These are phyloP conservation scores for Globisporangium carolinianum DNA, from an alignment of 352 stramenopile genomes.

Conservation along the genomic window DNA sequence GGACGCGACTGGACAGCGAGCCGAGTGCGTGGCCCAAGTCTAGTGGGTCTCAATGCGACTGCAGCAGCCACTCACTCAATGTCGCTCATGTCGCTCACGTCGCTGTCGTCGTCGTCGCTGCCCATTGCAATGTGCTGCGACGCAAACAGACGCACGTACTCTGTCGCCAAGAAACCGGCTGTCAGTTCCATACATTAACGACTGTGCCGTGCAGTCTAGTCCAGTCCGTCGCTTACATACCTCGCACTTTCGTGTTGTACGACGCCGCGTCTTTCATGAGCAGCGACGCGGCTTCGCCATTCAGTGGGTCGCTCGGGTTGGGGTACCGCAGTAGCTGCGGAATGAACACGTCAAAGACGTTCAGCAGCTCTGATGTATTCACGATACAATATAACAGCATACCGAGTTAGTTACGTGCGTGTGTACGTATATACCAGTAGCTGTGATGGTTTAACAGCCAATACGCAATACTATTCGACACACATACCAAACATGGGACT, in stretches of 20 bases:
- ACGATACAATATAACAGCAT: neutral
- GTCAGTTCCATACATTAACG: neutral
- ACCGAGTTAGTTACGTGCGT: too few species aligned
- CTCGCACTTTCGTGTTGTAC: conserved; percentile 87
- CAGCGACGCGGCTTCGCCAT: conserved; percentile 84
- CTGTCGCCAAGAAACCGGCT: conserved; percentile 13
- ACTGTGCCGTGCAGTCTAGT: neutral
- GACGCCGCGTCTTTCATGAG: conserved; percentile 84
- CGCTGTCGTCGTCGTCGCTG: conserved; percentile 60
- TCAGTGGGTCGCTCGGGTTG: conserved; percentile 89
- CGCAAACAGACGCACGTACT: conserved; percentile 76
- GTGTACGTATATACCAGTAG: too few species aligned
- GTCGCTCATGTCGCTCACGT: conserved; percentile 85
- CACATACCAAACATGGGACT: conserved; percentile 88
- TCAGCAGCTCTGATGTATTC: conserved; percentile 71
- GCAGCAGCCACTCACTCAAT: conserved; percentile 19
- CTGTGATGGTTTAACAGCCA: neutral
- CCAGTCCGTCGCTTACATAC: conserved; percentile 17
- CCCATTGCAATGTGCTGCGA: conserved; percentile 75
- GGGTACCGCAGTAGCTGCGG: conserved; percentile 90
- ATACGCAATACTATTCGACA: neutral
- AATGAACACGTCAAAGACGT: conserved; percentile 93
- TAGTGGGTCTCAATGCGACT: too few species aligned
- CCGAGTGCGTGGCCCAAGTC: too few species aligned
- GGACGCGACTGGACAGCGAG: too few species aligned